These are phyloP conservation scores for Rubia yunnanensis DNA, from an alignment of 257 asterid species.

Conservation along the genomic window DNA sequence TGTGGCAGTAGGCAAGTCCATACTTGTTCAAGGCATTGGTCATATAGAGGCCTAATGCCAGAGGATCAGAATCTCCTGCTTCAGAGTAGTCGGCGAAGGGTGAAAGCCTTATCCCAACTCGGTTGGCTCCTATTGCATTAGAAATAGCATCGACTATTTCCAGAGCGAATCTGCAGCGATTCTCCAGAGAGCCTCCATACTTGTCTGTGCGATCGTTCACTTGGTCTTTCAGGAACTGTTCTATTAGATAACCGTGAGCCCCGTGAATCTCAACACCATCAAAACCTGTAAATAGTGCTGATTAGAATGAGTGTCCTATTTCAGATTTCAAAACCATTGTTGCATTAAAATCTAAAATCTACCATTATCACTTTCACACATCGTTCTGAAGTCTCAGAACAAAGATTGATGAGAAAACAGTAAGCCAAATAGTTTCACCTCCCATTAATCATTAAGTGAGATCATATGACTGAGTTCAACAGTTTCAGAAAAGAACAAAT, in stretches of 20 bases:
- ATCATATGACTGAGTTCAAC: too few species aligned
- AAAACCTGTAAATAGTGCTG: constrained; percentile 30
- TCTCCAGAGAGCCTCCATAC: constrained; percentile 60
- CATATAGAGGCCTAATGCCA: constrained; percentile 48
- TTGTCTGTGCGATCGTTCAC: constrained; percentile 56
- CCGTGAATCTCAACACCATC: constrained; percentile 81
- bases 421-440: too few species aligned
- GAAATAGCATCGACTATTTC: constrained; percentile 45
- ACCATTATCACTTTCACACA: neutral
- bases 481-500: neutral
- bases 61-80: constrained; percentile 49
- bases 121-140: constrained; percentile 35
- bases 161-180: constrained; percentile 56
- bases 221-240: constrained; percentile 64
- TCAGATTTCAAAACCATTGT: too few species aligned
- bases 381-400: too few species aligned
- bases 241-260: constrained; percentile 59
- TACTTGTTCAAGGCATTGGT: constrained; percentile 38
- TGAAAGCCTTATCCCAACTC: constrained; percentile 71
- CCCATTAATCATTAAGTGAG: too few species aligned
- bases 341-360: neutral
- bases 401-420: too few species aligned
- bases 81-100: constrained; percentile 40
- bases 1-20: constrained; percentile 48
- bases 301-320: too few species aligned